These are phyloP conservation scores for Digitaria exilis DNA, from an alignment of 202 grass and related monocot genomes.

Conservation along the genomic window DNA sequence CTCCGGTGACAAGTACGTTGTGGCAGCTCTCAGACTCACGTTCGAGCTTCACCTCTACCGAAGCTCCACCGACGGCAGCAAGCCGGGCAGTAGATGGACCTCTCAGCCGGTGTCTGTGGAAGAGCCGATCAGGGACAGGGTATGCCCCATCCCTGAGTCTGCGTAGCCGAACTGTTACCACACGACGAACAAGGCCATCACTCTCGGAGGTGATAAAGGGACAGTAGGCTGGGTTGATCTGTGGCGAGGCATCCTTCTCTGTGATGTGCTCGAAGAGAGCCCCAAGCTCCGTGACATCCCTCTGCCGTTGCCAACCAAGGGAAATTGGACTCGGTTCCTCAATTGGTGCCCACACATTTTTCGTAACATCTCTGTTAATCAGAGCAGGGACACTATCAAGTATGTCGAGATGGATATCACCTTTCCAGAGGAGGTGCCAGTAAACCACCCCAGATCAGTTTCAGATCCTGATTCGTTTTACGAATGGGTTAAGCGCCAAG, in stretches of 20 bases:
- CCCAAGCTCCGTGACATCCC: conserved; percentile 19
- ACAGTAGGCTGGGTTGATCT: no score
- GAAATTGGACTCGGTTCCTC: not conserved
- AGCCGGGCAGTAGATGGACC: not conserved
- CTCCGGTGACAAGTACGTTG: not conserved
- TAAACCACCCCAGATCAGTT: no score
- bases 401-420: conserved; percentile 1
- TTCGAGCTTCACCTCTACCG: not conserved
- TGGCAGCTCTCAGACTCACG: not conserved
- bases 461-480: not conserved
- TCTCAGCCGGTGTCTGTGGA: not conserved
- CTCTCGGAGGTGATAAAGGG: no score
- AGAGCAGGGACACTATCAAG: not conserved
- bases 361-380: not conserved
- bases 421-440: not conserved
- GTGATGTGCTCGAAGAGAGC: not conserved
- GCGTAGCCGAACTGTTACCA: not conserved
- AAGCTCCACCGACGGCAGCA: no score
- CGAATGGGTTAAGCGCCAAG: not conserved
- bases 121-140: not conserved
- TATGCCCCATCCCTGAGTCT: not conserved
- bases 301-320: not conserved
- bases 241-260: no score
- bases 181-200: no score
- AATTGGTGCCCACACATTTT: fast-evolving